Base-by-base conservation (phyloP, 2,329 filamentous ascomycete species). In the Diaporthe sp. region DNA sequence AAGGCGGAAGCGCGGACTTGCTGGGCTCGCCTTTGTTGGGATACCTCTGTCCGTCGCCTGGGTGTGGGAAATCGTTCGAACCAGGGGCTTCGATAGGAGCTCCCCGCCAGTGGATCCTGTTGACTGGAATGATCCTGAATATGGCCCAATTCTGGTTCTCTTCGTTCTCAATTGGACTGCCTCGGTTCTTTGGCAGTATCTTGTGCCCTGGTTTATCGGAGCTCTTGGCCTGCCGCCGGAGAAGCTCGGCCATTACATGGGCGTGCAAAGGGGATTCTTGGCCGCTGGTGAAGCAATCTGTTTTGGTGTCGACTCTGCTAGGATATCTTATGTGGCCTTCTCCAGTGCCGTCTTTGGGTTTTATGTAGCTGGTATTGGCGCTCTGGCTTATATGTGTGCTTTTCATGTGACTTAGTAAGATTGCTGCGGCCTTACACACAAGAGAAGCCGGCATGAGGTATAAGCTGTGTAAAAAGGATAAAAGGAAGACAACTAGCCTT, bases 231-330 rank as follows among this genome's bases (percentile, higher is more conserved):
- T 58, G 30, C 55, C 55, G 55, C 33, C 33, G 38, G 33, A 58
- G 55, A 58, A 58, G 55, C 30, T 58, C 30, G 25, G 33, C 55
- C 33, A 58, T 58, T 58, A 58, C 19, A 58, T 58, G 30, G 55
- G 55, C 3, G 55, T 58, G 30, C 55, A 58, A 9, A 58, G 55
- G 19, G 55, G 55, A 12, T 38, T 58, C 19, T 35, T 58, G 33
- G 55, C 35, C 35, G 57, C 35, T 28, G 57, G 57, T 61, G 57
- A 61, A 28, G 57, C 57, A 42, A 42, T 61, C 57, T 61, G 35
- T 42, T 61, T 61, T 61, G n/a, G 57, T 61, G 35, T 5, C 6
- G 57, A 61, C 13, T 35, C 57, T 42, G 35, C 57, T 5, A 28
- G n/a, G 10, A 61, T 61, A 28, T n/a, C 35, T 15, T 61, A 61